These are phyloP conservation scores for Sugiyamaella sp. DNA, from an alignment of 1,139 yeast genomes.

Conservation along the genomic window DNA sequence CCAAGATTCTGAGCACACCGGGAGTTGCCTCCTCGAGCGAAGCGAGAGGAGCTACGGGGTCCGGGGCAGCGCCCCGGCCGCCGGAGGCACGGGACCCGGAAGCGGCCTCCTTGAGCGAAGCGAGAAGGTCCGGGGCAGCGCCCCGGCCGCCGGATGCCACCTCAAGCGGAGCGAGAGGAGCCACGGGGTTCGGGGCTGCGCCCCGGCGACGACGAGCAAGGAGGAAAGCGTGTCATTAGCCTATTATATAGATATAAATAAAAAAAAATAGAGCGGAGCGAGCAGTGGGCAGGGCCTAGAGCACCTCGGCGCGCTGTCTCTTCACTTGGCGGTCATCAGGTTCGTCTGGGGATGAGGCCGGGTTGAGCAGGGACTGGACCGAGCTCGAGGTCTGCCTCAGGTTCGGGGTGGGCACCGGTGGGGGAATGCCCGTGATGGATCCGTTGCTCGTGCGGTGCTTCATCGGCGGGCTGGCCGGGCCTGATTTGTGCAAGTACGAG, in stretches of 20 bases:
- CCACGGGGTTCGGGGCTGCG: no score
- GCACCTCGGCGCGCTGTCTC: constrained; percentile 17
- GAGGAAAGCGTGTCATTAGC: no score
- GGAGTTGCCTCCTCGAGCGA: background rate
- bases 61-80: constrained; percentile 3
- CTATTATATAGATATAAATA: background rate
- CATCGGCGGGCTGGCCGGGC: constrained; percentile 14
- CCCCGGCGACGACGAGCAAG: no score
- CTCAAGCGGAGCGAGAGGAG: no score
- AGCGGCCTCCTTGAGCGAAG: no score
- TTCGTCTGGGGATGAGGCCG: constrained; percentile 23
- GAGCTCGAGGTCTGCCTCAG: constrained; percentile 24
- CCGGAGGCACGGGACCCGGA: no score
- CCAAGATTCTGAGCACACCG: background rate
- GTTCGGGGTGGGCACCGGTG: constrained; percentile 11
- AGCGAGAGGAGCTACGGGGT: background rate
- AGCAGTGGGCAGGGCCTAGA: background rate
- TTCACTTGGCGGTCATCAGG: constrained; percentile 21
- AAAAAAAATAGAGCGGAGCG: background rate
- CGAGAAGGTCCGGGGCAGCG: no score
- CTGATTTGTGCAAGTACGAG: constrained; percentile 3
- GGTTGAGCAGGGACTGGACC: constrained; percentile 34
- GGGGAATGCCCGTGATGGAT: constrained; percentile 6
- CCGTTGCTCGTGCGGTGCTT: constrained; percentile 10
- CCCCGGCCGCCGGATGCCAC: no score